A percentile compares a stretch with the other conserved stretches of the same genome.
Evolutionary conservation across 306 rosid species (phyloP).

Genomic region (Citrullus mucosospermus): DNA sequence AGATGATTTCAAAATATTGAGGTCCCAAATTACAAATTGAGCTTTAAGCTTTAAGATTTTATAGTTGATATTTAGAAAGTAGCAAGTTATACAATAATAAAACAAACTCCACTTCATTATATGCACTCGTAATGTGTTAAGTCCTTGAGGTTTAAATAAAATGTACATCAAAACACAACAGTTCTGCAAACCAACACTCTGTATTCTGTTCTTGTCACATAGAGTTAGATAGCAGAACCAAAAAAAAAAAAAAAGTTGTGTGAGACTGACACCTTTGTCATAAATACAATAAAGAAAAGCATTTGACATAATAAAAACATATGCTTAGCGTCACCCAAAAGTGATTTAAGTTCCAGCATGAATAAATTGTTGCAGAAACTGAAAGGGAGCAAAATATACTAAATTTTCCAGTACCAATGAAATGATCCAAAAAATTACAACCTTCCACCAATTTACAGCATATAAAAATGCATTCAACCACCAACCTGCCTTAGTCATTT

Average conservation of each 20-base stretch:
- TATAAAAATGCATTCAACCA: background rate
- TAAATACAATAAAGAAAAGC: background rate
- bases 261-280: background rate
- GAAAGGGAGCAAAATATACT: background rate
- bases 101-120: background rate
- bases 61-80: background rate
- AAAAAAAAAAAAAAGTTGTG: background rate
- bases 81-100: background rate
- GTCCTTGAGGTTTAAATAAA: background rate
- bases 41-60: background rate
- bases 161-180: background rate
- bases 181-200: background rate
- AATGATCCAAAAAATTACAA: background rate
- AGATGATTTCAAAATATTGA: background rate
- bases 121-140: background rate
- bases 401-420: background rate
- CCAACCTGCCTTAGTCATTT: constrained; percentile 76
- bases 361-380: background rate
- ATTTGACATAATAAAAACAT: background rate
- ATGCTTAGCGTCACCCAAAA: background rate
- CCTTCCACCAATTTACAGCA: background rate
- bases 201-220: background rate
- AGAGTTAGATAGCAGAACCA: background rate
- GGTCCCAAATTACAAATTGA: background rate
- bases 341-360: background rate